Percentiles rank a stretch among this genome's conserved stretches.
Conservation (phyloP, 176 grass and related monocot species). For the Puccinellia tenuiflora region DNA sequence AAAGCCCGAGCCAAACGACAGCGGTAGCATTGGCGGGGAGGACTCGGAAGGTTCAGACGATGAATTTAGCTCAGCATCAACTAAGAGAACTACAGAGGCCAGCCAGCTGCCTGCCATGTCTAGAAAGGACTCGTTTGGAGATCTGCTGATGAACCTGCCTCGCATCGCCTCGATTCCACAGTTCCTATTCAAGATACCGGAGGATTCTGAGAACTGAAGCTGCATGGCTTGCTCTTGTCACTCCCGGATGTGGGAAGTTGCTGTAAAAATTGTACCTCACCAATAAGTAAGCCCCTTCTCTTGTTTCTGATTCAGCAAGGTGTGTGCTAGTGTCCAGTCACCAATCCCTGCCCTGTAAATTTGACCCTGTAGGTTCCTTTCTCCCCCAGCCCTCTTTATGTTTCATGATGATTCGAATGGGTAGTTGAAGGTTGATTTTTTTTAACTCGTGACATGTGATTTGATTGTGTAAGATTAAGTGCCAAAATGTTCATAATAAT, state of each 20-base stretch:
- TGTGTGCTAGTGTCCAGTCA: not conserved
- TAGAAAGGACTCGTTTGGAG: slow-evolving; percentile 78
- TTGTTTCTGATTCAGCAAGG: not conserved
- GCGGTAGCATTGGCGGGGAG: slow-evolving; percentile 21
- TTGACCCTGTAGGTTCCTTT: slow-evolving; percentile 24
- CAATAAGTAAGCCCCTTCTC: slow-evolving; percentile 28
- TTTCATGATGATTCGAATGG: not conserved
- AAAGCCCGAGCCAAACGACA: slow-evolving; percentile 40
- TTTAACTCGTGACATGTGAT: slow-evolving; percentile 5
- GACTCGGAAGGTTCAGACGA: slow-evolving; percentile 53
- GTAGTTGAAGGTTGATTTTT: slow-evolving; percentile 29
- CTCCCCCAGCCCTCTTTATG: slow-evolving; percentile 12
- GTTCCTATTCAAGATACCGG: slow-evolving; percentile 80
- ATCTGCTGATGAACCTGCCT: slow-evolving; percentile 73
- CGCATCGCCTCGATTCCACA: slow-evolving; percentile 70
- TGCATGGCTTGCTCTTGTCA: not conserved
- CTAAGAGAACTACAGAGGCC: slow-evolving; percentile 2
- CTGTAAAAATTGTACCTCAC: slow-evolving; percentile 47
- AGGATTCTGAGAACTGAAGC: slow-evolving; percentile 64
- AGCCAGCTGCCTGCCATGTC: slow-evolving; percentile 39
- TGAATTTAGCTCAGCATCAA: slow-evolving; percentile 47
- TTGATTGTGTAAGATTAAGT: slow-evolving; percentile 16
- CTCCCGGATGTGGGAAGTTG: not conserved
- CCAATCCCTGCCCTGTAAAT: slow-evolving; percentile 35
- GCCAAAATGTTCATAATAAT: not conserved